These are phyloP conservation scores for Cordia subcordata DNA, from an alignment of 257 asterid species.

Conservation along the genomic window DNA sequence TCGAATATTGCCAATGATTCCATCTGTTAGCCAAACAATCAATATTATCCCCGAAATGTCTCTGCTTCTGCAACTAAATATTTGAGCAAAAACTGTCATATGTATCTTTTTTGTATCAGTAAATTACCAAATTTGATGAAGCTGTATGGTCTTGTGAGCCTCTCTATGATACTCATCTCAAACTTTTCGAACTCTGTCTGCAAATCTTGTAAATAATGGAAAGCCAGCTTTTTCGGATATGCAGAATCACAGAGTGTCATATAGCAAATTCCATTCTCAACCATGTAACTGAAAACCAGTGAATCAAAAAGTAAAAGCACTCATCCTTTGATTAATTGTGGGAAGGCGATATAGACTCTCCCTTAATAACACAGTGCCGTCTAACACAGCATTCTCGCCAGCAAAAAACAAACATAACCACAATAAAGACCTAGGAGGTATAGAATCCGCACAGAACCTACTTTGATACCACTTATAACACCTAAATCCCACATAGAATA, in stretches of 20 bases:
- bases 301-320: background rate
- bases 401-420: too few relatives aligned
- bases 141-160: slow-evolving; percentile 42
- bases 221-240: slow-evolving; percentile 53
- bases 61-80: background rate
- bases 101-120: background rate
- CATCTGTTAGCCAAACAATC: slow-evolving; percentile 21
- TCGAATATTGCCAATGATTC: slow-evolving; percentile 40
- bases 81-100: background rate
- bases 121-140: slow-evolving; percentile 46
- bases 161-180: slow-evolving; percentile 22
- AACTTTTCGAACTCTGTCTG: slow-evolving; percentile 38
- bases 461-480: too few relatives aligned
- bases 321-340: too few relatives aligned
- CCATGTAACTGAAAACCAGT: slow-evolving; percentile 37
- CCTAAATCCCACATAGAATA: too few relatives aligned
- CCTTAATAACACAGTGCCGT: too few relatives aligned
- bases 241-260: slow-evolving; percentile 44
- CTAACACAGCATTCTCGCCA: too few relatives aligned
- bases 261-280: slow-evolving; percentile 60
- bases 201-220: slow-evolving; percentile 50
- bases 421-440: too few relatives aligned
- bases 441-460: too few relatives aligned
- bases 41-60: background rate
- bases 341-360: too few relatives aligned